Evolutionary conservation across 2,329 filamentous ascomycete species (phyloP).

Genomic region (Colletotrichum theobromicola): DNA sequence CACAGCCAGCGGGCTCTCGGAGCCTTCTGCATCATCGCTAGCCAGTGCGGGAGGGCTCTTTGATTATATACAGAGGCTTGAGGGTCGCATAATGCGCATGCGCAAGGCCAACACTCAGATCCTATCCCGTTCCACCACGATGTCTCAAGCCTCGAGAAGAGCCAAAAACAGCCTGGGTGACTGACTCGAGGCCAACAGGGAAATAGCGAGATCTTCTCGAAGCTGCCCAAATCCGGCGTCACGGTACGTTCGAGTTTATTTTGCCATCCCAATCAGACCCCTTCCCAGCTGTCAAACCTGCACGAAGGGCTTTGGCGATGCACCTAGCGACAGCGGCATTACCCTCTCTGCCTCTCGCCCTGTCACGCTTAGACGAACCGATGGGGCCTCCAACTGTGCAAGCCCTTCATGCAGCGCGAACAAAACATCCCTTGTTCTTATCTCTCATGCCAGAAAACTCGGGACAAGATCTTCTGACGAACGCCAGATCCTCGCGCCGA

Average conservation of each 20-base stretch:
- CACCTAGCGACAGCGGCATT: background rate
- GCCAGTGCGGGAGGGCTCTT: background rate
- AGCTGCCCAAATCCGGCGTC: constrained; percentile 48
- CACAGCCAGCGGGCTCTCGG: background rate
- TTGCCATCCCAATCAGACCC: background rate
- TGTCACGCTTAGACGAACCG: background rate
- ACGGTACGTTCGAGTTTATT: constrained; percentile 46
- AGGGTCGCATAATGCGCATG: constrained; percentile 4
- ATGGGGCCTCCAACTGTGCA: background rate
- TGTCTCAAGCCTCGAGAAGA: background rate
- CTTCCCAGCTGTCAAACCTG: background rate
- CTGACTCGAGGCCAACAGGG: constrained; percentile 30
- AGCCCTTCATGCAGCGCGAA: background rate
- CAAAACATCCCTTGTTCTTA: background rate
- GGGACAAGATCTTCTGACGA: background rate
- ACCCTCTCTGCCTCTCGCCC: background rate
- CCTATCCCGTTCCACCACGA: background rate
- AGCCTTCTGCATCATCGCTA: background rate
- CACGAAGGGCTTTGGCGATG: background rate
- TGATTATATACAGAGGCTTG: background rate
- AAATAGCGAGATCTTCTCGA: constrained; percentile 48
- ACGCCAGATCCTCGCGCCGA: constrained; percentile 58
- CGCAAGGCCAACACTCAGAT: constrained; percentile 6
- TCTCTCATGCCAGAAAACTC: too few species aligned
- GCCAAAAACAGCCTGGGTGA: background rate